Conservation (phyloP, 495 filamentous ascomycete species). For the Sordaria brevicollis region DNA sequence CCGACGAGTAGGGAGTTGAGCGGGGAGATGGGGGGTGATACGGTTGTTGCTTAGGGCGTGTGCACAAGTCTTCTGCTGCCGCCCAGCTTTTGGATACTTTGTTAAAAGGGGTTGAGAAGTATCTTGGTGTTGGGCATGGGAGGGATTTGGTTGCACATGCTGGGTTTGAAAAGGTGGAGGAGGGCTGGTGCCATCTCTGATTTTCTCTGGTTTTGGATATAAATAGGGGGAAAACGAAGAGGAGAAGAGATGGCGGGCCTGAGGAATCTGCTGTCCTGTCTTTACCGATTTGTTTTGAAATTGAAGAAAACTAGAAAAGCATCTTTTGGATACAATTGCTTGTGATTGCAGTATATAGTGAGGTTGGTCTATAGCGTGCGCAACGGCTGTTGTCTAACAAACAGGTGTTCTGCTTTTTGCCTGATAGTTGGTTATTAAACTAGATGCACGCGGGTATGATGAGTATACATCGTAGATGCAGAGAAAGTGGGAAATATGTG, state of each 20-base stretch:
- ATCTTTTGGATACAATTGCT: not conserved
- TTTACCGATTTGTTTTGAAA: not conserved
- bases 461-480: too few species aligned
- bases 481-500: too few species aligned
- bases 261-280: not conserved
- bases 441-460: too few species aligned
- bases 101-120: too few species aligned
- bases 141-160: not conserved
- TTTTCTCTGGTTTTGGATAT: not conserved
- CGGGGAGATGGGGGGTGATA: slow-evolving; percentile 47
- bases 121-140: too few species aligned
- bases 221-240: not conserved
- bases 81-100: too few species aligned
- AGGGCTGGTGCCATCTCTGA: not conserved
- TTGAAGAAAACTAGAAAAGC: not conserved
- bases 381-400: too few species aligned
- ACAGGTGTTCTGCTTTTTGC: too few species aligned
- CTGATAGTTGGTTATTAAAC: too few species aligned
- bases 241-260: not conserved
- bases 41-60: slow-evolving; percentile 8
- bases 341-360: not conserved
- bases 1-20: slow-evolving; percentile 38
- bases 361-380: too few species aligned
- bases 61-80: not conserved
- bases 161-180: not conserved